phyloP scores from a whole-genome alignment of 495 filamentous ascomycete genomes.

The Neurospora sp. region DNA sequence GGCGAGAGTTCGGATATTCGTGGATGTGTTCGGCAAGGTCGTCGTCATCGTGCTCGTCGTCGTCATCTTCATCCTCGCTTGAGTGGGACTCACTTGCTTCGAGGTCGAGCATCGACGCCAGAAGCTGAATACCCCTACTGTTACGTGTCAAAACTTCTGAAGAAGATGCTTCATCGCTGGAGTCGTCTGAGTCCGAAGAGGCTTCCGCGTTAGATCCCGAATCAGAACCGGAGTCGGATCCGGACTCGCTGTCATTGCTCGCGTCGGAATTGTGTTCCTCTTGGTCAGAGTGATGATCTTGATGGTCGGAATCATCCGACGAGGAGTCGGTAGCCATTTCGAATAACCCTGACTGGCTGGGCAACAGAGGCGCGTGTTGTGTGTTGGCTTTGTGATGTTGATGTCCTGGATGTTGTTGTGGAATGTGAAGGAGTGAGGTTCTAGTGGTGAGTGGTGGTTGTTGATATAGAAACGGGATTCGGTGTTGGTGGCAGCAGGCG shows the following conservation, averaged over 20 bases:
- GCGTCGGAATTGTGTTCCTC: background rate
- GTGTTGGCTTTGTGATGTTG: too few species aligned
- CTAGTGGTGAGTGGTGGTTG: too few species aligned
- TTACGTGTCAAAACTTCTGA: background rate
- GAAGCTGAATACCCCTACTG: background rate
- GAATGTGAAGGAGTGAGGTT: background rate
- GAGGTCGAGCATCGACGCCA: constrained; percentile 14
- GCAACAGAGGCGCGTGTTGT: background rate
- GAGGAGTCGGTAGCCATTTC: background rate
- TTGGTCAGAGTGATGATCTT: background rate
- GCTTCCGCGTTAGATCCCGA: background rate
- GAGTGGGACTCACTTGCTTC: constrained; percentile 22
- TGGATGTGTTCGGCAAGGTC: constrained; percentile 1
- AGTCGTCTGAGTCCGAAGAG: background rate
- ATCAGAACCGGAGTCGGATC: background rate
- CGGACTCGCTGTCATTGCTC: background rate
- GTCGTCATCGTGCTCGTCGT: background rate
- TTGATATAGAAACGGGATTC: too few species aligned
- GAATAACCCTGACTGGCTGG: background rate
- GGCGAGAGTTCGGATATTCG: background rate
- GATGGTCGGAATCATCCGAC: background rate
- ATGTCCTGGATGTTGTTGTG: background rate
- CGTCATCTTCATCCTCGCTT: constrained; percentile 4
- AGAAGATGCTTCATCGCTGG: background rate
- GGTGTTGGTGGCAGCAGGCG: background rate